Evolutionary conservation across 768 basidiomycete species (phyloP).

Genomic region (Leucocoprinus sp.): DNA sequence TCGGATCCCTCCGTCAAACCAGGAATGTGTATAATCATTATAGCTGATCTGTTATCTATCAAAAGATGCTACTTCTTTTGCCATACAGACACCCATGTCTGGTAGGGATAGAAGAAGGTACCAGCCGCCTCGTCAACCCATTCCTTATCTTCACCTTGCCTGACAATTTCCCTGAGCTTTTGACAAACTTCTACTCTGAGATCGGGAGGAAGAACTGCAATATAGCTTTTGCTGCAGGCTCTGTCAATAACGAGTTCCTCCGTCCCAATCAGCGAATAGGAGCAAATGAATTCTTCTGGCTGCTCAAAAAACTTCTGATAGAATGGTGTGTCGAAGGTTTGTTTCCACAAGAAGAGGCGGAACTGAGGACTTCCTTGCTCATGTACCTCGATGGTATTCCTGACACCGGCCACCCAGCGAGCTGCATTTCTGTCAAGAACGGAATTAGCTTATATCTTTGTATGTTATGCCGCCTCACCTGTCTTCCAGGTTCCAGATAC

Average conservation of each 20-base stretch:
- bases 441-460: not conserved
- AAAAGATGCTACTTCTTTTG: conserved; percentile 20
- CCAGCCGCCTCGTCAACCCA: conserved; percentile 75
- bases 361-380: conserved; percentile 79
- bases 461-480: conserved; percentile 30
- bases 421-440: conserved; percentile 40
- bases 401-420: conserved; percentile 67
- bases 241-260: conserved; percentile 54
- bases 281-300: conserved; percentile 49
- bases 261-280: conserved; percentile 43
- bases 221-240: conserved; percentile 80
- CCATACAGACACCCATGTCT: conserved; percentile 50
- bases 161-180: conserved; percentile 47
- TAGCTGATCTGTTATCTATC: not conserved
- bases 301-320: conserved; percentile 55
- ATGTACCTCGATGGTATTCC: conserved; percentile 59
- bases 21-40: too few species aligned
- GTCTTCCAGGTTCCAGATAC: conserved; percentile 92
- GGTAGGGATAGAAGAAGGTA: conserved; percentile 76
- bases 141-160: conserved; percentile 48
- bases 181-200: conserved; percentile 45
- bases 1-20: too few species aligned
- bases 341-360: conserved; percentile 67
- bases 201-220: conserved; percentile 52
- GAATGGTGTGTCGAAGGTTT: conserved; percentile 51